Evolutionary conservation across 371 early-diverging fungal genomes (phyloP).

Genomic region (Mucor lusitanicus): DNA sequence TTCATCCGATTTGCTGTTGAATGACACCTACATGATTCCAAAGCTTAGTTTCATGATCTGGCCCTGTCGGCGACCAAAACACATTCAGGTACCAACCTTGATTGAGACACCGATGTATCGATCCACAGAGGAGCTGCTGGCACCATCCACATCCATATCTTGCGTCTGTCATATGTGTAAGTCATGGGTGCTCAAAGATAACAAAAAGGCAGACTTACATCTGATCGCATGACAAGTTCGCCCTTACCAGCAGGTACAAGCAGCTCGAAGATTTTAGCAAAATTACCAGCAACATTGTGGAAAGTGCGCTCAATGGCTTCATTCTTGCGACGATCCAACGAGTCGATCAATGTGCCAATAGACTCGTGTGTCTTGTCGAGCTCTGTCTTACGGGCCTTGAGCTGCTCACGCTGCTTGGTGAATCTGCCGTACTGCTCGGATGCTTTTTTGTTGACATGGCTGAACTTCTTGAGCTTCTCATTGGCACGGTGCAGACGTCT

Average conservation of each 20-base stretch:
- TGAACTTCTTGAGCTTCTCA: slow-evolving; percentile 82
- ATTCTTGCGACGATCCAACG: slow-evolving; percentile 94
- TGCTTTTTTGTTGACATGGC: slow-evolving; percentile 97
- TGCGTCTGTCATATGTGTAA: slow-evolving; percentile 15
- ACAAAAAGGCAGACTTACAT: slow-evolving; percentile 40
- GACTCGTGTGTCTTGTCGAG: slow-evolving; percentile 79
- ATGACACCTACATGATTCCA: slow-evolving; percentile 63
- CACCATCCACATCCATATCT: slow-evolving; percentile 52
- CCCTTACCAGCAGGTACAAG: slow-evolving; percentile 93
- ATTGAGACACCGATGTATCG: slow-evolving; percentile 94
- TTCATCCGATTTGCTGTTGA: slow-evolving; percentile 86
- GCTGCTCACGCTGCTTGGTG: slow-evolving; percentile 84
- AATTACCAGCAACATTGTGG: slow-evolving; percentile 86
- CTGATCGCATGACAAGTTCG: slow-evolving; percentile 79
- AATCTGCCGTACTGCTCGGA: slow-evolving; percentile 95
- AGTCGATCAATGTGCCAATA: slow-evolving; percentile 84
- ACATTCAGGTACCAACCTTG: slow-evolving; percentile 46
- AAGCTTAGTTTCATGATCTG: neutral
- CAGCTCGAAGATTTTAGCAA: slow-evolving; percentile 86
- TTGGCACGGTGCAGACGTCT: slow-evolving; percentile 80
- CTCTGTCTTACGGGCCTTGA: slow-evolving; percentile 83
- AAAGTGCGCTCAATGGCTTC: slow-evolving; percentile 97
- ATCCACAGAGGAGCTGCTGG: slow-evolving; percentile 52
- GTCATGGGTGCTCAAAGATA: neutral
- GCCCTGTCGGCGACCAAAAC: neutral